Evolutionary conservation across 129 eudicot genomes (phyloP), one percentile per base, ranked within the genome.

Genomic region (Ambrosia artemisiifolia): DNA sequence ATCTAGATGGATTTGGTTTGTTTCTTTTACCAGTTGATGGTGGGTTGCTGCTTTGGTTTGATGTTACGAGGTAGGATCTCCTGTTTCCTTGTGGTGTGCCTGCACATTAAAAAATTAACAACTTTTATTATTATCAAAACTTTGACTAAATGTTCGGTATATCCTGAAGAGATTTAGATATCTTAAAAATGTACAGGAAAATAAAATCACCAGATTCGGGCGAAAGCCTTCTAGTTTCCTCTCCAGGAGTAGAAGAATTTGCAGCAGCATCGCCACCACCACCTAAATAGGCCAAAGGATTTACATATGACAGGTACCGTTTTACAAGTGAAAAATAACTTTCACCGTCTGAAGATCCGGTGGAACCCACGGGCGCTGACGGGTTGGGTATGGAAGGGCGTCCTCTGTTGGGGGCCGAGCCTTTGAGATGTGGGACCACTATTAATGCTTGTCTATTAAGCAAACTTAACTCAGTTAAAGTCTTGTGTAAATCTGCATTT

Each of bases 251-350:
- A 46, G 97, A 59, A 16, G 95, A 76, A 73, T 65, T 73, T 67
- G 85, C 63, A 24, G 71, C 71, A 67, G 65, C 64, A 11, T 5
- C 73, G 3, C 49, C 76, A 3, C 76, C 65, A 24, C 87, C 79
- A 69, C 84, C 80, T 77, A 92, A 77, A 73, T 92, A 92, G 11
- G 97, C 82, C 44, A 88, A 68, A 32, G 95, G 94, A 78, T 92
- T 92, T 61, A 79, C 79, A 55, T 83, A 92, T 4, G 96, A 88
- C 56, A 92, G 57, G 63, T 81, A 53, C 71, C 80, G 86, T 78
- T 19, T 88, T 65, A 89, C 49, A 42, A 60, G 77, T 17, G 85
- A 84, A 70, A 87, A 83, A 71, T 88, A 88, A 66, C 97, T 92
- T 79, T 83, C 91, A 5, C 72, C 83, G 65, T 73, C 86, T 74